Base-by-base conservation (phyloP, 2,329 filamentous ascomycete genomes). In the Hypoxylon sp. region DNA sequence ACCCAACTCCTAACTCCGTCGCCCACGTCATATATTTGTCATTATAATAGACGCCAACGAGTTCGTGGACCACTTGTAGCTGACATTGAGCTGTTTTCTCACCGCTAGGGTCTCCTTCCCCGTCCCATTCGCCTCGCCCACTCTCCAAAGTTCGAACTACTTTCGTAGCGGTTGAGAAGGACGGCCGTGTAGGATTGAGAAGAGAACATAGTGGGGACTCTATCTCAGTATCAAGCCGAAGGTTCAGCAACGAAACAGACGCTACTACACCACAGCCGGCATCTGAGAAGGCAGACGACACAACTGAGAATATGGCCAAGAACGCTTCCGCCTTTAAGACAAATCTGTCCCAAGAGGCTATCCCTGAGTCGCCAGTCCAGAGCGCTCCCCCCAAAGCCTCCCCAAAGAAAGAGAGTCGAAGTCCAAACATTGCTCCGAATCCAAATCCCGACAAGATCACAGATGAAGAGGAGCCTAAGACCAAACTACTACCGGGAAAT, bases 91-190 rank as follows among this genome's bases (percentile, higher is more conserved):
- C 63, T 64, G 67, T 68, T 70, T 78, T 71, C 78, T 78, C 71
- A 79, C 79, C 67, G 79, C 74, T 64, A 76, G 73, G 61, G 49
- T 74, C 72, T 63, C 79, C 79, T 61, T 76, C 74, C 69, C 77
- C 77, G 46, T 74, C 80, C 63, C 83, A 85, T 34, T 88, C 86
- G 17, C 86, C 88, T 32, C 84, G 90, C 74, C 91, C 89, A 23
- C 85, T 93, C 43, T 93, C 91, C 68, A 93, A 91, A 79, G 89
- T 94, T 46, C 87, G 91, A 71, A 91, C 91, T 38, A 92, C 84
- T 77, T 94, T 94, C 77, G 86, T 94, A 57, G 87, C 91, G 17
- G 86, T 94, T 49, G 91, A 93, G 76, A 88, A 88, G 68, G 86
- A 88, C 79, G 87, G 87, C 59, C 82, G 84, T 48, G 80, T 89